Conservation (phyloP, 2,329 filamentous ascomycete species). For the Exophiala spinifera region DNA sequence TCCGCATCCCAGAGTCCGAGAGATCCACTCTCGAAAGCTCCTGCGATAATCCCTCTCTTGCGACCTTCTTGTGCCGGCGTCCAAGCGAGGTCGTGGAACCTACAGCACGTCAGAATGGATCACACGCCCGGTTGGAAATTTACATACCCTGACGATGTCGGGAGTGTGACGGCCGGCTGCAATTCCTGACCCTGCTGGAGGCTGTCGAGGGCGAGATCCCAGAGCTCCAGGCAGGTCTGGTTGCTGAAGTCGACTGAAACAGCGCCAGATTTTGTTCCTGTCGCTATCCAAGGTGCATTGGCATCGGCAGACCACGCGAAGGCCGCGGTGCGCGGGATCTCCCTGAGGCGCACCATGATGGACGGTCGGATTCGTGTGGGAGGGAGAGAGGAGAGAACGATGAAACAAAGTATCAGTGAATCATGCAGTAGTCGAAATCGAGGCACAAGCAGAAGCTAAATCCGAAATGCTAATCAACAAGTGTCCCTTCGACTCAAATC, state of each 20-base stretch:
- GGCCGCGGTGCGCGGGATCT: slow-evolving; percentile 93
- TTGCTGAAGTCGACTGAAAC: slow-evolving; percentile 97
- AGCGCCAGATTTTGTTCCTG: slow-evolving; percentile 89
- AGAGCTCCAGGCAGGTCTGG: slow-evolving; percentile 92
- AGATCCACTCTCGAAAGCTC: slow-evolving; percentile 89
- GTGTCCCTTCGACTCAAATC: slow-evolving; percentile 7
- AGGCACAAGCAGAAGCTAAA: not conserved
- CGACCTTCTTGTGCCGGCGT: slow-evolving; percentile 74
- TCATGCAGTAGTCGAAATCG: slow-evolving; percentile 12
- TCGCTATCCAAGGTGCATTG: slow-evolving; percentile 77
- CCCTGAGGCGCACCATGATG: slow-evolving; percentile 89
- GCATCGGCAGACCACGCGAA: slow-evolving; percentile 93
- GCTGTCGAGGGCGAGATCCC: slow-evolving; percentile 84
- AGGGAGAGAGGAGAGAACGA: not conserved
- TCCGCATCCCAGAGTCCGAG: slow-evolving; percentile 91
- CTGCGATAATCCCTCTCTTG: slow-evolving; percentile 85
- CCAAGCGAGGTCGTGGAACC: slow-evolving; percentile 98
- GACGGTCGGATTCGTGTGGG: slow-evolving; percentile 20
- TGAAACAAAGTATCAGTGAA: slow-evolving; percentile 7
- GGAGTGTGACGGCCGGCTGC: slow-evolving; percentile 77
- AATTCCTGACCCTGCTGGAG: slow-evolving; percentile 75
- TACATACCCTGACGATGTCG: slow-evolving; percentile 79
- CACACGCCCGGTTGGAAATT: not conserved
- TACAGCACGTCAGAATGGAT: slow-evolving; percentile 38
- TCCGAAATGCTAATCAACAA: slow-evolving; percentile 3